phyloP scores from a whole-genome alignment of 192 early-diverging fungal species.

The Coemansia reversa region DNA sequence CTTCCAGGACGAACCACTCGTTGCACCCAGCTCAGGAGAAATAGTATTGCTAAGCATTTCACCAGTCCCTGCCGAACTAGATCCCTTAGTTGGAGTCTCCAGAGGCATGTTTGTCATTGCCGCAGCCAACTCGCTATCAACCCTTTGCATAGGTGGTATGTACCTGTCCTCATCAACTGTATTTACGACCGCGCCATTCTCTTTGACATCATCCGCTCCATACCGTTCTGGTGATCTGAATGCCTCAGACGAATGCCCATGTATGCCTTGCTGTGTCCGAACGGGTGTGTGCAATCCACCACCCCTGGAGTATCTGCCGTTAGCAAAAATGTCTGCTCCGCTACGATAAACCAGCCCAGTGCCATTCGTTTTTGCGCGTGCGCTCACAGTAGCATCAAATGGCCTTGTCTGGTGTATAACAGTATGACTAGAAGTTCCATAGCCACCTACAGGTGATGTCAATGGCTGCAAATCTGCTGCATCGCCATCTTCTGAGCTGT shows the following conservation, averaged over 20 bases:
- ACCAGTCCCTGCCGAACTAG: neutral
- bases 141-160: neutral
- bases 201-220: neutral
- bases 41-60: neutral
- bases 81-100: conserved; percentile 1
- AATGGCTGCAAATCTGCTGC: neutral
- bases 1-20: neutral
- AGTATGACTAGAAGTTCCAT: neutral
- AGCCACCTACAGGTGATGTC: conserved; percentile 2
- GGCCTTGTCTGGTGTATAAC: neutral
- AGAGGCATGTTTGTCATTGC: neutral
- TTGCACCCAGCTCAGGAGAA: conserved; percentile 7
- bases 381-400: neutral
- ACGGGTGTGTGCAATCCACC: neutral
- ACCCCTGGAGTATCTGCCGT: conserved; percentile 13
- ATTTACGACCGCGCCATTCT: neutral
- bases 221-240: neutral
- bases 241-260: neutral
- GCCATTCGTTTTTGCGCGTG: neutral
- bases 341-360: conserved; percentile 31
- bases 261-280: neutral
- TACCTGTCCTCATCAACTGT: neutral
- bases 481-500: neutral
- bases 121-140: neutral
- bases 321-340: conserved; percentile 29